Conservation (phyloP, 345 rosid species). For the Gynandropsis gynandra region DNA sequence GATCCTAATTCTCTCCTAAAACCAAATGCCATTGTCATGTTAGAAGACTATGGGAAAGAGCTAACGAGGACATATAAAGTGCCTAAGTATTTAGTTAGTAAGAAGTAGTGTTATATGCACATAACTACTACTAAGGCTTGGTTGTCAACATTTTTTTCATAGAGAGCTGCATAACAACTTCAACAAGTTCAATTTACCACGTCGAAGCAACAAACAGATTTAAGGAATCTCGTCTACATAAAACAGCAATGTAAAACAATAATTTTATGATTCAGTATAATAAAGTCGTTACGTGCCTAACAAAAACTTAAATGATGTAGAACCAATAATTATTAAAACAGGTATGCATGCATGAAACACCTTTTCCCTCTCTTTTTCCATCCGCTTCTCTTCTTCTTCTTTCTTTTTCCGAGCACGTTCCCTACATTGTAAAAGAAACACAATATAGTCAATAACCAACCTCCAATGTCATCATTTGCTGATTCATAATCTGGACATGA, state of each 20-base stretch:
- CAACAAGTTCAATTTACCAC: too few species aligned
- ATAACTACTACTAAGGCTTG: too few species aligned
- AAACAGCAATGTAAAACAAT: too few species aligned
- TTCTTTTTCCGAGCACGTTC: slow-evolving; percentile 98
- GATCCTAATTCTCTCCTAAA: slow-evolving; percentile 84
- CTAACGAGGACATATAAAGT: neutral
- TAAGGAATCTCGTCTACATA: too few species aligned
- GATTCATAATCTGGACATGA: too few species aligned
- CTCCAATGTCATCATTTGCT: neutral
- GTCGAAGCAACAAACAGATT: too few species aligned
- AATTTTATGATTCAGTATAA: too few species aligned
- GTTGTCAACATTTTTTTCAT: too few species aligned
- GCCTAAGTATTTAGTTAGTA: neutral
- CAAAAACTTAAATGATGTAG: neutral
- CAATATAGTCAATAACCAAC: slow-evolving; percentile 6
- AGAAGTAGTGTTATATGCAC: too few species aligned
- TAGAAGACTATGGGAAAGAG: slow-evolving; percentile 8
- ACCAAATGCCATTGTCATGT: slow-evolving; percentile 11
- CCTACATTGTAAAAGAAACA: slow-evolving; percentile 30
- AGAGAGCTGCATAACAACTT: too few species aligned
- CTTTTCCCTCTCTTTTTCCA: slow-evolving; percentile 93
- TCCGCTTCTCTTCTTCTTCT: slow-evolving; percentile 87
- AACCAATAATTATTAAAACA: neutral
- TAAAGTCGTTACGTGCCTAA: too few species aligned
- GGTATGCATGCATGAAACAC: slow-evolving; percentile 28